These are phyloP conservation scores for Zizania palustris DNA, from an alignment of 202 grass and related monocot genomes.

Conservation along the genomic window DNA sequence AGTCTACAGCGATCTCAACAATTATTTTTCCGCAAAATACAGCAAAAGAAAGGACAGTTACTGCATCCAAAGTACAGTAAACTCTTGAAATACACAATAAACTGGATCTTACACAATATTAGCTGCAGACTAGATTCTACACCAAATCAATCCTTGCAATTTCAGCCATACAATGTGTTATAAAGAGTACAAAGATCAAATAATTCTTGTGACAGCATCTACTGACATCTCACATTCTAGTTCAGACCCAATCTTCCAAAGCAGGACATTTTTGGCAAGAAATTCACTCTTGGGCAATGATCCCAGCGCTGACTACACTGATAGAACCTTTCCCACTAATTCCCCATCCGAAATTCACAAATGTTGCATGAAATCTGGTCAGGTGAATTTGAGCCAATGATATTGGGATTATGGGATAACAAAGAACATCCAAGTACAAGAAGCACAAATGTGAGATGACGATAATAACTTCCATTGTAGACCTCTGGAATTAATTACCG, in stretches of 20 bases:
- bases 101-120: neutral
- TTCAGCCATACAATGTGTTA: neutral
- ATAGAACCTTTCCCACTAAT: neutral
- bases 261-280: neutral
- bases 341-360: neutral
- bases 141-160: neutral
- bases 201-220: neutral
- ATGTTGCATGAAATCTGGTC: neutral
- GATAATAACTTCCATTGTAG: slow-evolving; percentile 58
- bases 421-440: slow-evolving; percentile 54
- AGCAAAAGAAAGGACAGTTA: neutral
- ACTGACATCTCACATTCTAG: neutral
- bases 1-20: neutral
- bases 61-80: neutral
- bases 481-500: neutral
- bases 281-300: neutral
- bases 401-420: slow-evolving; percentile 62
- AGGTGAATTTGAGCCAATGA: slow-evolving; percentile 38
- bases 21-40: neutral
- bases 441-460: slow-evolving; percentile 47
- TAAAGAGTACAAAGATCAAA: neutral
- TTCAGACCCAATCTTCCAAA: neutral
- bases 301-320: neutral
- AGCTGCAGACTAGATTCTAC: neutral
- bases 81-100: neutral